phyloP scores from a whole-genome alignment of 495 filamentous ascomycete species.

The Cercophora sp. region DNA sequence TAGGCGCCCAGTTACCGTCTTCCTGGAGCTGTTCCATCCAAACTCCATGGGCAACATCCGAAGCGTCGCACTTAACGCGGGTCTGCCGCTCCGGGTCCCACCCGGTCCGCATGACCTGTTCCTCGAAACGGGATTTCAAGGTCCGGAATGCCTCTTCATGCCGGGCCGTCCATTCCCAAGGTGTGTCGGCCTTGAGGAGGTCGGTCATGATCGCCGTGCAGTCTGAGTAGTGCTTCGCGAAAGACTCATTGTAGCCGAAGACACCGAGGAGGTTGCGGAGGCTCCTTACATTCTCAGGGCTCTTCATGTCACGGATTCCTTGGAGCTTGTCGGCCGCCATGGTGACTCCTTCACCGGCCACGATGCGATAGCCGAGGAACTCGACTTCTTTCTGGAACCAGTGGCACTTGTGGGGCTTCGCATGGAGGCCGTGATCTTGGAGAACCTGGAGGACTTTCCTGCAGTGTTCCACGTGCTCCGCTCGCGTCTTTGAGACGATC shows the following conservation, averaged over 20 bases:
- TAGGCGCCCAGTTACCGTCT: not conserved
- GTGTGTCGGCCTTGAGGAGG: not conserved
- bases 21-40: not conserved
- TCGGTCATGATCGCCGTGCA: not conserved
- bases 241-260: not conserved
- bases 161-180: not conserved
- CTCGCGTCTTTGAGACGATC: not conserved
- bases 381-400: not conserved
- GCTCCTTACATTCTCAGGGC: not conserved
- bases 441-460: not conserved
- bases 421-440: not conserved
- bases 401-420: not conserved
- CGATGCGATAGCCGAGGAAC: not conserved
- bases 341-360: not conserved
- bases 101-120: not conserved
- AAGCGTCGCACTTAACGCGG: not conserved
- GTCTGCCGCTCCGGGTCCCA: not conserved
- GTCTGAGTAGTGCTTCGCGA: not conserved
- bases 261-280: not conserved
- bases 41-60: not conserved
- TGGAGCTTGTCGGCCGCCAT: not conserved
- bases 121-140: not conserved
- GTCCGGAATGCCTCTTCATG: too few relatives aligned
- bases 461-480: not conserved
- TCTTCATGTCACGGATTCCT: not conserved